phyloP scores from a whole-genome alignment of 2,329 filamentous ascomycete species.

The Fusarium piperis region DNA sequence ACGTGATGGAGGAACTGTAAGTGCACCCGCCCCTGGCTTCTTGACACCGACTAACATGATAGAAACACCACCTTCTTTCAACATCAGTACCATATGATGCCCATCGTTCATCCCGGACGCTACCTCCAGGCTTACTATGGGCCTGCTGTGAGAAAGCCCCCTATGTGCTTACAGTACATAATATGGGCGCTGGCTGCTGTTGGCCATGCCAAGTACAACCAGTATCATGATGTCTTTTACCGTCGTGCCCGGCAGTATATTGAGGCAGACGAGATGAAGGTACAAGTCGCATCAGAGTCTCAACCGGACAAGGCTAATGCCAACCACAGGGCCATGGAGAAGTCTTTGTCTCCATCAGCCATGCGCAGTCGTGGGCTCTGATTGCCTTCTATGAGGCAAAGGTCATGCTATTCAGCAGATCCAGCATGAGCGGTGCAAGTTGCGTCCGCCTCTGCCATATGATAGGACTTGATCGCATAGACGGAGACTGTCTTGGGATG shows the following conservation, averaged over 20 bases:
- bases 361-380: slow-evolving; percentile 83
- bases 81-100: slow-evolving; percentile 75
- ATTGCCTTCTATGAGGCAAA: slow-evolving; percentile 84
- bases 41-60: slow-evolving; percentile 11
- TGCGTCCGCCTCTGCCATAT: slow-evolving; percentile 79
- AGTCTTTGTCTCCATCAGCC: slow-evolving; percentile 78
- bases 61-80: slow-evolving; percentile 81
- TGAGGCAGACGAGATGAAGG: slow-evolving; percentile 85
- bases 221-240: slow-evolving; percentile 82
- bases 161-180: slow-evolving; percentile 84
- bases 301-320: background rate
- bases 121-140: slow-evolving; percentile 80
- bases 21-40: slow-evolving; percentile 29
- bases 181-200: slow-evolving; percentile 86
- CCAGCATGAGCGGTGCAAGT: slow-evolving; percentile 82
- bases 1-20: slow-evolving; percentile 86
- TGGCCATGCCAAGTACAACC: slow-evolving; percentile 75
- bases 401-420: slow-evolving; percentile 83
- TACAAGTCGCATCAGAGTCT: slow-evolving; percentile 35
- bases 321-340: slow-evolving; percentile 73
- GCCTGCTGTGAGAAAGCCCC: slow-evolving; percentile 78
- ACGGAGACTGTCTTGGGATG: slow-evolving; percentile 71
- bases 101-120: slow-evolving; percentile 80
- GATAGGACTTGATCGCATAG: slow-evolving; percentile 84
- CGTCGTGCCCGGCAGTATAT: slow-evolving; percentile 82